phyloP scores from a whole-genome alignment of 352 stramenopile species.

The Pythium apleroticum region DNA sequence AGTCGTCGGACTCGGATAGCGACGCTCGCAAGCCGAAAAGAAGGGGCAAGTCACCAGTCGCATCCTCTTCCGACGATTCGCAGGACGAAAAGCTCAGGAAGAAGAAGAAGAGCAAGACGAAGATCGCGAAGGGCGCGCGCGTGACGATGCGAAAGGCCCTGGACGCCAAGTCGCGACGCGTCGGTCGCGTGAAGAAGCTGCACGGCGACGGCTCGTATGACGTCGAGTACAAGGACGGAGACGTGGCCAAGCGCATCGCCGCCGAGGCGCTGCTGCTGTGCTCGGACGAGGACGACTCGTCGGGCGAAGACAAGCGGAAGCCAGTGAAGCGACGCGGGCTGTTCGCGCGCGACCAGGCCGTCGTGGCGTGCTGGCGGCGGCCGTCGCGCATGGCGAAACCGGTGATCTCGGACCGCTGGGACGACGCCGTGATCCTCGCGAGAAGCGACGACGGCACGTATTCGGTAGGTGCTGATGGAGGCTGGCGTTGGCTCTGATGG shows the following conservation, averaged over 20 bases:
- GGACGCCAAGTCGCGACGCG: slow-evolving; percentile 30
- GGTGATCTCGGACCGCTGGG: slow-evolving; percentile 7
- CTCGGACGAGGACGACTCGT: slow-evolving; percentile 14
- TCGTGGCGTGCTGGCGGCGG: slow-evolving; percentile 22
- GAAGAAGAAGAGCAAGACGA: slow-evolving; percentile 22
- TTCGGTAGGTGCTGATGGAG: slow-evolving; percentile 7
- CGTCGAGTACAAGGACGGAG: slow-evolving; percentile 57
- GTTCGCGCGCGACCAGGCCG: slow-evolving; percentile 10
- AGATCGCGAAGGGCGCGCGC: slow-evolving; percentile 24
- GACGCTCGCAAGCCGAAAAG: background rate
- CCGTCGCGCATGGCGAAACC: slow-evolving; percentile 10
- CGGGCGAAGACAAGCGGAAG: slow-evolving; percentile 2
- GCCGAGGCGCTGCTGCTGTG: slow-evolving; percentile 7
- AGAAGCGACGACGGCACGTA: slow-evolving; percentile 8
- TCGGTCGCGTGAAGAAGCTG: slow-evolving; percentile 36
- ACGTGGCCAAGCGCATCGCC: slow-evolving; percentile 39
- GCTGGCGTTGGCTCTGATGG: background rate
- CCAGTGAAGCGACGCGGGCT: background rate
- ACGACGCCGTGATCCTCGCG: slow-evolving; percentile 17
- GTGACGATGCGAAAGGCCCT: slow-evolving; percentile 45
- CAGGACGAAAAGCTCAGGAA: background rate
- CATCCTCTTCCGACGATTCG: slow-evolving; percentile 1
- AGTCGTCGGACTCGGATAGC: background rate
- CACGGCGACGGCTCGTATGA: slow-evolving; percentile 63
- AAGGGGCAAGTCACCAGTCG: background rate